Base-by-base conservation (phyloP, 208 protist genomes). In the Trypanosoma congolense region DNA sequence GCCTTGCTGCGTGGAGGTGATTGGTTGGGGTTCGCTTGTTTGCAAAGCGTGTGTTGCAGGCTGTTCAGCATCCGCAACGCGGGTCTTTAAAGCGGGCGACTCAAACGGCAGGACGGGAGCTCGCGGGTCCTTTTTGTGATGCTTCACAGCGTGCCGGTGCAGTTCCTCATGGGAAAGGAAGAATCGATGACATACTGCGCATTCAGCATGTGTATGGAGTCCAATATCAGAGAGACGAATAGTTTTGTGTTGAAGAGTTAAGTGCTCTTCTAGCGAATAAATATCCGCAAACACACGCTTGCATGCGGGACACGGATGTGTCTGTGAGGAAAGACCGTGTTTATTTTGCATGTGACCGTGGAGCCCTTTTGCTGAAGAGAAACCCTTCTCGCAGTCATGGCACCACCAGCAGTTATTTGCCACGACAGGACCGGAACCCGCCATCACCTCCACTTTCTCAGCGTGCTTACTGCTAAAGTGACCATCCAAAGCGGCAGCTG, bases 321-420 rank as follows among this genome's bases (percentile, higher is more conserved):
- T 21, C 50, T 87, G 65, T 26, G 51, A 30, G 28, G 69, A 61
- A 21, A 73, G 52, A 8, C 57, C 40, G 54, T 92, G 84, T 64
- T 90, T 90, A 50, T 69, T 57, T 2, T 56, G 52, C n/a, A 63
- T 53, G 49, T 90, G 79, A 6, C 64, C 48, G n/a, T 78, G 74
- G 12, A 95, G 70, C 1, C 73, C 69, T 29, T 50, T 61, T 3
- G 73, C 67, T 12, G 65, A 70, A 14, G 45, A 36, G 58, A 92
- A 95, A 18, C 87, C 87, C 35, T 72, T 65, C 57, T 95, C 83
- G 47, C 87, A 95, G 24, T 58, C 49, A 46, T 73, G 48, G 58
- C 87, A 95, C 87, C 87, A 95, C 75, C 81, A 95, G 48, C 61
- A 77, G 29, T 63, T 77, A 64, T 66, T 80, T n/a, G 59, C 38